Base-by-base conservation (phyloP, 345 rosid species). In the Populus davidiana region DNA sequence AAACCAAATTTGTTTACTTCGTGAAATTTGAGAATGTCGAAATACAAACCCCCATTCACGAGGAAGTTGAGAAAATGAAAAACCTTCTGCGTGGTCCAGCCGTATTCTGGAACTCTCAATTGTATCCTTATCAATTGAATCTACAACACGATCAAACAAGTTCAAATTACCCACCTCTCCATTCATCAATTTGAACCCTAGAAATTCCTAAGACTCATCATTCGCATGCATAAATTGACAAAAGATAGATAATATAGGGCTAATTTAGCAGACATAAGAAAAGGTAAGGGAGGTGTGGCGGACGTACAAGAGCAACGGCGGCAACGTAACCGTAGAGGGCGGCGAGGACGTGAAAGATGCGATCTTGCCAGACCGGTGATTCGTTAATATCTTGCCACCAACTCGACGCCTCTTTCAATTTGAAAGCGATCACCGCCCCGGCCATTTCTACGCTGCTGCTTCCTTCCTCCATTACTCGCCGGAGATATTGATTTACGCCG, bases 11-110 rank as follows among this genome's bases (percentile, higher is more conserved):
- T 65, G 73, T 35, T 8, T 35, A 3, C 63, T 59, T 59, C 18
- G 50, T 47, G 13, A 78, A 68, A 70, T 6, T 54, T 16, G 35
- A 54, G 50, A 62, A 75, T 67, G 31, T 70, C 21, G 14, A 38
- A 77, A 70, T 27, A 84, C 94, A n/a, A 18, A 94, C 98, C 94
- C 78, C 91, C 94, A 77, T 92, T 94, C 36, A 94, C 98, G 47
- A 94, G 78, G 89, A 94, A 91, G 87, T 94, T 94, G 80, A 94
- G 92, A 81, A 94, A 89, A 84, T 94, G 97, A 66, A 94, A 94
- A 75, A 94, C 97, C 85, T 94, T 94, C 83, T 92, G 98, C 21
- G 94, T 94, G 41, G 98, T 94, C 98, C 97, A 94, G 10, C 98
- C 98, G 43, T 91, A 92, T 87, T 94, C 98, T 0, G 98, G 98